Evolutionary conservation across 108 stramenopile genomes (phyloP).

Genomic region (Pseudonitzschia pungens): DNA sequence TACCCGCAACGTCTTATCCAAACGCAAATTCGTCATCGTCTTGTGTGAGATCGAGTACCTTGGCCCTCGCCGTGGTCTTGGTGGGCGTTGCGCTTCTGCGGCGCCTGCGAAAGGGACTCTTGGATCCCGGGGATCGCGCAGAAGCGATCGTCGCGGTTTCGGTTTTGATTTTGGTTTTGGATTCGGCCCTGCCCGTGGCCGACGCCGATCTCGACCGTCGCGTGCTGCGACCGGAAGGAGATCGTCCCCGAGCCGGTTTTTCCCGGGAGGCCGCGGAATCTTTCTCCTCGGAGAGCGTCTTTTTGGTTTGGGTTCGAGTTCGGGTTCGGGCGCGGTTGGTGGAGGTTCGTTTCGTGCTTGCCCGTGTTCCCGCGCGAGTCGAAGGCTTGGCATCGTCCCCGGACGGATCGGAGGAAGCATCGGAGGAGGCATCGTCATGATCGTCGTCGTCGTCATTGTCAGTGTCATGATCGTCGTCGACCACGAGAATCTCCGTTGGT

Average conservation of each 20-base stretch:
- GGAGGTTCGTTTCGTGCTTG: no score
- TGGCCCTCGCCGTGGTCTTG: neutral
- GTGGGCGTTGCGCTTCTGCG: neutral
- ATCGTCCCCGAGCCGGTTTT: neutral
- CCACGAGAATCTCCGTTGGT: neutral
- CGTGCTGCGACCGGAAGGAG: neutral
- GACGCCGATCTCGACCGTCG: neutral
- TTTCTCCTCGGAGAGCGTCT: neutral
- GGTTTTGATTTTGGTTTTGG: no score
- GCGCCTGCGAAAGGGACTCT: constrained; percentile 17
- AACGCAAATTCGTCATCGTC: constrained; percentile 20
- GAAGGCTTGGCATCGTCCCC: no score
- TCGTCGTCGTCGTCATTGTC: neutral
- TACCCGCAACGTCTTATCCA: neutral
- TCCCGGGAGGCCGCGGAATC: no score
- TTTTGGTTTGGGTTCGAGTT: no score
- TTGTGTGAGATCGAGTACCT: constrained; percentile 16
- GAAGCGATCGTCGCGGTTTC: no score
- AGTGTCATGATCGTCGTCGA: neutral
- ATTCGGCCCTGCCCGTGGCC: neutral
- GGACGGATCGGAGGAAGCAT: neutral
- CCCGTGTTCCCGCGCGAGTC: no score
- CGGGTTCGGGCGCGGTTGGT: no score
- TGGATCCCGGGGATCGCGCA: neutral
- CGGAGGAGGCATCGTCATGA: neutral